Percentiles rank a stretch among this genome's conserved stretches.
Evolutionary conservation across 2,329 filamentous ascomycete genomes (phyloP).

Genomic region (Fusarium stilboides): DNA sequence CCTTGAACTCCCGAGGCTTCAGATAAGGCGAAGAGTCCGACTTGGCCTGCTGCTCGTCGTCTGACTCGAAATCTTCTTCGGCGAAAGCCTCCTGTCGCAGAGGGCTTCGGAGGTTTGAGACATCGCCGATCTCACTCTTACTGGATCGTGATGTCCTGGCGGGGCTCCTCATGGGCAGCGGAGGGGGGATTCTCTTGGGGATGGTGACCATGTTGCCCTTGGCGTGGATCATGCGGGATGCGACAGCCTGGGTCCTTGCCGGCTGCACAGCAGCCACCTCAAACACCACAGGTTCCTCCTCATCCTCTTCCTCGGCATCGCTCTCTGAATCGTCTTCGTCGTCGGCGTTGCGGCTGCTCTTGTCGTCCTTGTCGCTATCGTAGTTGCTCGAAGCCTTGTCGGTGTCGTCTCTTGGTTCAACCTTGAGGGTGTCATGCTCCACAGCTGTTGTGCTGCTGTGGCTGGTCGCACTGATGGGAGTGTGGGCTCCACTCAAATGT

Average conservation of each 20-base stretch:
- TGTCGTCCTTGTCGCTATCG: slow-evolving; percentile 47
- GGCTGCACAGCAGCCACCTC: slow-evolving; percentile 74
- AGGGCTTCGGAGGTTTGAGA: slow-evolving; percentile 66
- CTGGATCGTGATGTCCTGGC: slow-evolving; percentile 70
- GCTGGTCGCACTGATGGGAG: slow-evolving; percentile 42
- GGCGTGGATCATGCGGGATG: slow-evolving; percentile 77
- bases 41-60: slow-evolving; percentile 44
- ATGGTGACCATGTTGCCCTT: slow-evolving; percentile 89
- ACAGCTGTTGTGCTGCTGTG: slow-evolving; percentile 40
- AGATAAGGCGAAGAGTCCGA: slow-evolving; percentile 42
- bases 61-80: slow-evolving; percentile 50
- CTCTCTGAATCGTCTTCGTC: slow-evolving; percentile 46
- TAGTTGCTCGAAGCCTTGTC: slow-evolving; percentile 48
- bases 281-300: slow-evolving; percentile 77
- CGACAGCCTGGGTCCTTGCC: slow-evolving; percentile 69
- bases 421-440: slow-evolving; percentile 43
- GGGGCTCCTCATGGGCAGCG: slow-evolving; percentile 83
- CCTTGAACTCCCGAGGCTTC: slow-evolving; percentile 40
- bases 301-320: slow-evolving; percentile 39
- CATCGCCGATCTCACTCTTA: slow-evolving; percentile 71
- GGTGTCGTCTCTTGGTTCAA: slow-evolving; percentile 45
- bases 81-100: slow-evolving; percentile 66
- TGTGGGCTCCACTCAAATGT: slow-evolving; percentile 57
- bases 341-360: slow-evolving; percentile 49
- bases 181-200: slow-evolving; percentile 82